Percentiles rank a stretch among this genome's conserved stretches.
These are phyloP conservation scores for Xylaria telfairii DNA, from an alignment of 495 filamentous ascomycete genomes.

Conservation along the genomic window DNA sequence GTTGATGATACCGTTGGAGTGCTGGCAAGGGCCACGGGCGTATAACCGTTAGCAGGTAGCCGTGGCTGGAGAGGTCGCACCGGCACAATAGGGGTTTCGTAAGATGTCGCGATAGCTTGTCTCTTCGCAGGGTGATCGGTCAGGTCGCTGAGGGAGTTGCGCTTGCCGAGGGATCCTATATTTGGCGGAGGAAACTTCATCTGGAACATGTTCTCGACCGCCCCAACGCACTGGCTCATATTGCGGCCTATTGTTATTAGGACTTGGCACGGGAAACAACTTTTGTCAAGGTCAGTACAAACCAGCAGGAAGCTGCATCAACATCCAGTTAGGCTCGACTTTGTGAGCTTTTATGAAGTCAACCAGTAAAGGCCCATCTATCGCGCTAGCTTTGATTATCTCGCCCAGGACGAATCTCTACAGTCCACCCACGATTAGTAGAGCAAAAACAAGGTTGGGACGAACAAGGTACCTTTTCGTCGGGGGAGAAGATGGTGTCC, in stretches of 20 bases:
- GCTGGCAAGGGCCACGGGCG: slow-evolving; percentile 26
- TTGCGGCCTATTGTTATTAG: slow-evolving; percentile 50
- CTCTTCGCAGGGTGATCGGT: slow-evolving; percentile 49
- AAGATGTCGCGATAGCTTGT: slow-evolving; percentile 44
- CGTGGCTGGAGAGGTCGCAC: slow-evolving; percentile 43
- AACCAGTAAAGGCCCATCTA: slow-evolving; percentile 52
- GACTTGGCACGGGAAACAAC: slow-evolving; percentile 31
- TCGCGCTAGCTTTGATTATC: slow-evolving; percentile 58
- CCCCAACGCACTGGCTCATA: slow-evolving; percentile 53
- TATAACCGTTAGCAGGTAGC: slow-evolving; percentile 44
- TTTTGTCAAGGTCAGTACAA: slow-evolving; percentile 36
- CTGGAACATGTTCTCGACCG: slow-evolving; percentile 52
- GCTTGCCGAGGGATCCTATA: slow-evolving; percentile 46
- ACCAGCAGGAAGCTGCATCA: slow-evolving; percentile 56
- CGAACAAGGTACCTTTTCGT: slow-evolving; percentile 53
- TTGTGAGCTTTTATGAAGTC: slow-evolving; percentile 52
- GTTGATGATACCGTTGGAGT: slow-evolving; percentile 35
- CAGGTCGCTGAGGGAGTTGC: slow-evolving; percentile 51
- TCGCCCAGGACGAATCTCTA: slow-evolving; percentile 62
- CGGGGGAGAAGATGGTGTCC: slow-evolving; percentile 54
- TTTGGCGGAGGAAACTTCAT: slow-evolving; percentile 43
- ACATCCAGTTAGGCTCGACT: slow-evolving; percentile 51
- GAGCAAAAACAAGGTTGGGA: slow-evolving; percentile 22
- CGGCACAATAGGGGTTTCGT: slow-evolving; percentile 36
- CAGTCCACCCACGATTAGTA: slow-evolving; percentile 36